Base-by-base conservation (phyloP, 176 grass and related monocot species). In the Carex pumila region DNA sequence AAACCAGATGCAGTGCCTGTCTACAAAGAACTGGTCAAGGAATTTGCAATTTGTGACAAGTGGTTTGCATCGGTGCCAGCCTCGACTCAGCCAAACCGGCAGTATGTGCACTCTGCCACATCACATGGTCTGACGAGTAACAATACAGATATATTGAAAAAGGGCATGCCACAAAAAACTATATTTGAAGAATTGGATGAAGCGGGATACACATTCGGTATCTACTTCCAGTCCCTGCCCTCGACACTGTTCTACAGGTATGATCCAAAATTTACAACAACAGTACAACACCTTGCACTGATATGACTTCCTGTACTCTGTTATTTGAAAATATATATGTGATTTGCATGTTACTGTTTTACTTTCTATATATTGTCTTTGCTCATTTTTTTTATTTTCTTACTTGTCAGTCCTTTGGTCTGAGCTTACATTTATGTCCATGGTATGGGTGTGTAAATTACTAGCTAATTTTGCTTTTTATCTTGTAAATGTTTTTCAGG, bases 11-110 rank as follows among this genome's bases (percentile, higher is more conserved):
- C 92, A 7, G 90, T 97, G 55, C 92, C 94, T n/a, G 94, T 97
- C 7, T 94, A 97, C 86, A 85, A 91, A 61, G 87, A 86, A 34
- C 88, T 97, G 21, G 86, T 87, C 5, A 7, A 5, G 19, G 82
- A 92, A 87, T 92, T 97, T 81, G 88, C 90, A 50, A 91, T 92
- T 37, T 95, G 93, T 81, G 88, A 92, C 81, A 83, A 89, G 12
- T 95, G 93, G 93, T 95, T 92, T 60, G 90, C 93, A n/a, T 90
- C 93, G 1, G 83, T 89, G 45, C 93, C 93, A 70, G 82, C 93
- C 85, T 97, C 94, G 5, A 97, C 94, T 79, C 94, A 97, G 87
- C 94, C 94, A 52, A 97, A 97, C 87, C 83, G 94, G 4, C 54
- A 87, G 47, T 95, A 88, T 62, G 85, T 95, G 43, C 93, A 92